Evolutionary conservation across 2,329 filamentous ascomycete genomes (phyloP).

Genomic region (Fusarium sp.): DNA sequence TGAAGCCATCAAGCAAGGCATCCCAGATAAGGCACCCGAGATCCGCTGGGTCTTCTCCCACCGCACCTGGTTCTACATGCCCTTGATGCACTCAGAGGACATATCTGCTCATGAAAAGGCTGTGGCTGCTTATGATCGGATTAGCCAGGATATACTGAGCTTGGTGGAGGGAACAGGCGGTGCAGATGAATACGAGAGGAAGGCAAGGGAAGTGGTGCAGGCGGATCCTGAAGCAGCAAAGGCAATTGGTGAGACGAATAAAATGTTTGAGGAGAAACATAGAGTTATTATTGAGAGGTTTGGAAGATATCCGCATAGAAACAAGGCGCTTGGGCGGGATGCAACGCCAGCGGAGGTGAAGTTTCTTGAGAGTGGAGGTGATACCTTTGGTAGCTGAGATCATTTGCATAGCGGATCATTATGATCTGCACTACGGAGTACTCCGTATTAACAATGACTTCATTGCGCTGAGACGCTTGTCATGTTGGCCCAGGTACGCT

Average conservation of each 20-base stretch:
- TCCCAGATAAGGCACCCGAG: conserved; percentile 40
- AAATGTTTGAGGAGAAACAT: conserved; percentile 56
- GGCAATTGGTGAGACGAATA: conserved; percentile 31
- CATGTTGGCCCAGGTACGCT: background rate
- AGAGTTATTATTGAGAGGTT: conserved; percentile 59
- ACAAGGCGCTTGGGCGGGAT: conserved; percentile 57
- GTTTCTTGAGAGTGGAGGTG: conserved; percentile 57
- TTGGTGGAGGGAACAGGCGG: conserved; percentile 38
- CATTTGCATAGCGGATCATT: background rate
- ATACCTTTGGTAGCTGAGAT: conserved; percentile 45
- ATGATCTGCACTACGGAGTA: background rate
- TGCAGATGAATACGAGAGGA: conserved; percentile 37
- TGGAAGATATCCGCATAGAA: conserved; percentile 67
- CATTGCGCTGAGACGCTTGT: background rate
- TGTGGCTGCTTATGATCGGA: conserved; percentile 42
- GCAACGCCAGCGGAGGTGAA: conserved; percentile 58
- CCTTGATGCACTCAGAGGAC: conserved; percentile 67
- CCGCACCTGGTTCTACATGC: conserved; percentile 66
- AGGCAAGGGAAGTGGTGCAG: conserved; percentile 41
- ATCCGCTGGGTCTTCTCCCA: conserved; percentile 49
- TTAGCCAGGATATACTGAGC: conserved; percentile 46
- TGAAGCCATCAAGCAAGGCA: conserved; percentile 45
- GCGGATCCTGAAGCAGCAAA: conserved; percentile 39
- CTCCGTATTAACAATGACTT: background rate
- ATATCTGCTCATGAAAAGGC: conserved; percentile 53